A percentile compares a stretch with the other conserved stretches of the same genome.
These are phyloP conservation scores for Trifolium subterraneum DNA, from an alignment of 306 rosid genomes.

Conservation along the genomic window DNA sequence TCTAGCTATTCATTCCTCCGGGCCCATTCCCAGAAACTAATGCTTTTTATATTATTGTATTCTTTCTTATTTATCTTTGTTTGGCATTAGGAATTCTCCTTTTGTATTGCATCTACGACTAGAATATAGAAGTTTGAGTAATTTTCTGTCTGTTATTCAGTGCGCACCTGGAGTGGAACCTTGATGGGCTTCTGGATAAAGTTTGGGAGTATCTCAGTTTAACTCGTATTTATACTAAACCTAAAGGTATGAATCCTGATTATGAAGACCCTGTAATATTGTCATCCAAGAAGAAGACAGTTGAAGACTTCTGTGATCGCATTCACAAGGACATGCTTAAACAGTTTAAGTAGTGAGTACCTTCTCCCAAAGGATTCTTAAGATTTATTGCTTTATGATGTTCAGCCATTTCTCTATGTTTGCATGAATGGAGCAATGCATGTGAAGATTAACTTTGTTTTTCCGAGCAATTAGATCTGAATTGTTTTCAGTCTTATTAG, in stretches of 20 bases:
- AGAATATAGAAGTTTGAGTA: conserved; percentile 3
- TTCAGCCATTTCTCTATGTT: not conserved
- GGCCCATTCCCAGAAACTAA: not conserved
- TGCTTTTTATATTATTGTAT: not conserved
- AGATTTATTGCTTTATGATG: conserved; percentile 32
- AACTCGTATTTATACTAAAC: conserved; percentile 96
- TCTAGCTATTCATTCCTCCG: not conserved
- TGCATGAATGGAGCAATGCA: not conserved
- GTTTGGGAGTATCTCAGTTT: conserved; percentile 90
- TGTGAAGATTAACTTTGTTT: not conserved
- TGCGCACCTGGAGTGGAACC: conserved; percentile 99
- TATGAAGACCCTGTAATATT: conserved; percentile 98
- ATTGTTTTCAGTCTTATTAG: not conserved
- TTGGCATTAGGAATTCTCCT: not conserved
- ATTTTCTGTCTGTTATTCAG: conserved; percentile 58
- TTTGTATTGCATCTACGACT: conserved; percentile 24
- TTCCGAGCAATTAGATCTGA: not conserved
- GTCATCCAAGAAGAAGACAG: conserved; percentile 84
- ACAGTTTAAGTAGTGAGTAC: conserved; percentile 90
- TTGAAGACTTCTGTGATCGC: conserved; percentile 90
- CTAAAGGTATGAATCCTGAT: conserved; percentile 99
- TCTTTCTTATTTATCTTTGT: conserved; percentile 3
- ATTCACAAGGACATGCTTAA: conserved; percentile 94
- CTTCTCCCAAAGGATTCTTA: conserved; percentile 13
- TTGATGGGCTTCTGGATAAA: conserved; percentile 94